These are phyloP conservation scores for Hanseniaspora valbyensis DNA, from an alignment of 805 yeast species.

Conservation along the genomic window DNA sequence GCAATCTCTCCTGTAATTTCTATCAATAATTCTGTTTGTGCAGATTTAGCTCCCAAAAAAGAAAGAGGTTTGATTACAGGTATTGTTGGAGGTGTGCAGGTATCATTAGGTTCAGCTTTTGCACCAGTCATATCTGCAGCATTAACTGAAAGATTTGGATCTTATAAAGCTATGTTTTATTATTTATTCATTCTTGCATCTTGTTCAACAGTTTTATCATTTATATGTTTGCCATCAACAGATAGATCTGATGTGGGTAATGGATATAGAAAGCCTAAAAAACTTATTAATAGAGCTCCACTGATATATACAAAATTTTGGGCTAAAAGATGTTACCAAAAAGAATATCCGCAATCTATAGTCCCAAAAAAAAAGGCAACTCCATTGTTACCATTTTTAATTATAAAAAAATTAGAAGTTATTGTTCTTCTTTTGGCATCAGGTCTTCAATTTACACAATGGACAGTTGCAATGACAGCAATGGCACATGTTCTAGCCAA, in stretches of 20 bases:
- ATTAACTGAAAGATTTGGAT: constrained; percentile 34
- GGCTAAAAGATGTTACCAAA: constrained; percentile 19
- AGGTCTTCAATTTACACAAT: constrained; percentile 53
- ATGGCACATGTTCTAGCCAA: constrained; percentile 43
- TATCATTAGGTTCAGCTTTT: constrained; percentile 57
- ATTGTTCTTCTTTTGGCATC: constrained; percentile 42
- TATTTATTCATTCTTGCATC: constrained; percentile 60
- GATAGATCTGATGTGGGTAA: constrained; percentile 62
- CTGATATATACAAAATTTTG: constrained; percentile 26
- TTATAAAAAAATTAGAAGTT: constrained; percentile 37
- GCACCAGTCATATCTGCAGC: constrained; percentile 60
- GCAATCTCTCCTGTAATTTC: constrained; percentile 70
- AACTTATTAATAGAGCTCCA: constrained; percentile 36
- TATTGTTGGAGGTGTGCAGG: constrained; percentile 48
- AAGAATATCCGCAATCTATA: constrained; percentile 28
- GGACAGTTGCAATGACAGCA: constrained; percentile 62
- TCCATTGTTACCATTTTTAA: constrained; percentile 33
- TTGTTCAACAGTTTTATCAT: constrained; percentile 28
- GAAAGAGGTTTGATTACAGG: constrained; percentile 68
- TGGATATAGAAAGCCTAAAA: constrained; percentile 48
- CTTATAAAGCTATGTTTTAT: constrained; percentile 73
- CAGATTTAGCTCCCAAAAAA: constrained; percentile 55
- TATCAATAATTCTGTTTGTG: constrained; percentile 56
- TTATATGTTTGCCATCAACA: constrained; percentile 59
- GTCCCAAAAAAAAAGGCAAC: constrained; percentile 22